Base-by-base conservation (phyloP, 177 flowering plant genomes). In the Telopea speciosissima region DNA sequence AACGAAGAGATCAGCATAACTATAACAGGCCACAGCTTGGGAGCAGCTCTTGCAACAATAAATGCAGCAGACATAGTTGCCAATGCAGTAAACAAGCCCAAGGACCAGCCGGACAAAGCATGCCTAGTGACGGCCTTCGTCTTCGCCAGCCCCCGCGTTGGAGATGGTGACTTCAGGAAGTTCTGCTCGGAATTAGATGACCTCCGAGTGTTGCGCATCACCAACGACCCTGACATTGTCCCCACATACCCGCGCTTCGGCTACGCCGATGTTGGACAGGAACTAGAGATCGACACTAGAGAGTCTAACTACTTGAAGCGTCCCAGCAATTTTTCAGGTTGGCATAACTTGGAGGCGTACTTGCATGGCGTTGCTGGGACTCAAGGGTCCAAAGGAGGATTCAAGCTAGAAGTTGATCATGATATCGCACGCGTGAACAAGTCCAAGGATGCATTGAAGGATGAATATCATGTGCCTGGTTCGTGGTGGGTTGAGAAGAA, bases 1-100 rank as follows among this genome's bases (percentile, higher is more conserved):
- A 63, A 88, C 16, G 97, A 92, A 70, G 96, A 92, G 28, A 80
- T 89, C 31, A 94, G 99, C 86, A 85, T 94, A 45, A 87, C 92
- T 0, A 33, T 87, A 23, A 81, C 88, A 0, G 97, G 97, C 6
- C 99, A 94, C 86, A 94, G 97, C 79, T 76, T 94, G 63, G 99
- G 97, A 2, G 95, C 90, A 2, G 91, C 97, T 1, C 63, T 94
- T 0, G 88, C 83, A 61, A 92, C 97, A 0, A 67, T 94, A 8
- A 88, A 80, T 23, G 97, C 97, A 1, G 77, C 75, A 0, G 98
- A 94, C 78, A 92, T 92, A 21, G 88, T 81, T 2, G 79, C 83
- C 61, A 88, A 92, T 56, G 89, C 88, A 17, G 28, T 69, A 10
- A 90, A 87, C 86, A 77, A 26, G 62, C 76, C 83, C 8, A 74